phyloP scores from a whole-genome alignment of 2,329 filamentous ascomycete species.

The Colletotrichum phormii region DNA sequence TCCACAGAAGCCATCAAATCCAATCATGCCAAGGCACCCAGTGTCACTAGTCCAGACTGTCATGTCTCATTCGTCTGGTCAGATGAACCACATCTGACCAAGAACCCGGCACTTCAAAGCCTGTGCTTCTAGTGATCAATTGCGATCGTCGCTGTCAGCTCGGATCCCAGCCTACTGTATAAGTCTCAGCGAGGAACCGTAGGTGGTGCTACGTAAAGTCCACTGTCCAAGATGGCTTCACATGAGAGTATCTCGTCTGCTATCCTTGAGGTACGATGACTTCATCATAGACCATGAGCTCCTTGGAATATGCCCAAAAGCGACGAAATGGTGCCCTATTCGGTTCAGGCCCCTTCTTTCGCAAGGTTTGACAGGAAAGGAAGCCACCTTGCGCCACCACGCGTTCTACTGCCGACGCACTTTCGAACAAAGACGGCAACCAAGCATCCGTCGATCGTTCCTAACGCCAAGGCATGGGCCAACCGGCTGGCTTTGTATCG shows the following conservation, averaged over 20 bases:
- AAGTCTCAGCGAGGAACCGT: background rate
- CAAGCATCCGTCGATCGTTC: background rate
- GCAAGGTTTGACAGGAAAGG: too few relatives aligned
- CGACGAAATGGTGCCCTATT: too few relatives aligned
- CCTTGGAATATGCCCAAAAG: too few relatives aligned
- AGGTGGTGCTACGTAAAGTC: too few relatives aligned
- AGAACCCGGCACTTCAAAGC: background rate
- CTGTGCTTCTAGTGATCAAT: background rate
- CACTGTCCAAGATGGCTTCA: too few relatives aligned
- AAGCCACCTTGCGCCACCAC: too few relatives aligned
- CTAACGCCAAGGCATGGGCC: background rate
- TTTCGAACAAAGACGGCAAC: too few relatives aligned
- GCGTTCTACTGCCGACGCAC: too few relatives aligned
- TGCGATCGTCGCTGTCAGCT: background rate
- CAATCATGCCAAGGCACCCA: background rate
- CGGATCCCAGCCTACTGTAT: background rate
- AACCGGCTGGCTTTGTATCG: background rate
- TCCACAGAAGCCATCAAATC: background rate
- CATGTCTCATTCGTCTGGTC: background rate
- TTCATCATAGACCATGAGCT: too few relatives aligned
- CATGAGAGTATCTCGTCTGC: too few relatives aligned
- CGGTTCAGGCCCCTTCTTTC: too few relatives aligned
- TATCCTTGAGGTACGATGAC: too few relatives aligned
- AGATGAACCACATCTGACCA: background rate
- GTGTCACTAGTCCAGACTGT: background rate